phyloP scores from a whole-genome alignment of 495 filamentous ascomycete genomes.

The Gamarada debralockiae region DNA sequence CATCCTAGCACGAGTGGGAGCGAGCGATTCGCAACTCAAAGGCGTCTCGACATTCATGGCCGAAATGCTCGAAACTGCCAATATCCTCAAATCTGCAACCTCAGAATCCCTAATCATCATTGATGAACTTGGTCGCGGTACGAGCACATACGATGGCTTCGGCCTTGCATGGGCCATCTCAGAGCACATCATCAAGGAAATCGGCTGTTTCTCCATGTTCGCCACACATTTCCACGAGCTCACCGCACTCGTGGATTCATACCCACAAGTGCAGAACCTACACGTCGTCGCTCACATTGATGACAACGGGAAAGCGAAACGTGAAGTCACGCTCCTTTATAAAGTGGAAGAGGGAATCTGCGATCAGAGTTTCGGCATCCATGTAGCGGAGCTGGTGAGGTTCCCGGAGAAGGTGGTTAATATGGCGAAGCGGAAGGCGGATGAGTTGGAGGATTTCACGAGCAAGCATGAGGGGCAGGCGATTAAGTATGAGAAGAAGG shows the following conservation, averaged over 20 bases:
- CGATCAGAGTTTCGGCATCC: conserved; percentile 97
- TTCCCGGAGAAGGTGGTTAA: conserved; percentile 97
- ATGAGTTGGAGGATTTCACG: conserved; percentile 96
- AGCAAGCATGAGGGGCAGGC: conserved; percentile 57
- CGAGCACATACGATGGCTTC: conserved; percentile 98
- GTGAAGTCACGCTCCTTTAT: conserved; percentile 94
- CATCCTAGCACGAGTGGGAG: conserved; percentile 94
- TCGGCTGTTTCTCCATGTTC: conserved; percentile 89
- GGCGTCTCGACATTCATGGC: conserved; percentile 99
- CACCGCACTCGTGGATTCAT: conserved; percentile 80
- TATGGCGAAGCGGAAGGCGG: conserved; percentile 97
- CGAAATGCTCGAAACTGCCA: conserved; percentile 98
- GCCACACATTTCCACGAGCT: conserved; percentile 99
- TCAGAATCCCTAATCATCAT: conserved; percentile 95
- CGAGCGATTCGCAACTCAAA: conserved; percentile 93
- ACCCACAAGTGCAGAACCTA: conserved; percentile 84
- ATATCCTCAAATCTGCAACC: conserved; percentile 96
- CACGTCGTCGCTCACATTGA: conserved; percentile 96
- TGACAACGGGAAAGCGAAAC: conserved; percentile 40
- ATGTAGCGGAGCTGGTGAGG: conserved; percentile 95
- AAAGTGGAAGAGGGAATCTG: conserved; percentile 93
- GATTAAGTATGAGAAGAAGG: conserved; percentile 62
- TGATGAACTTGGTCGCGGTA: conserved; percentile 96
- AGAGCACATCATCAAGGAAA: conserved; percentile 94
- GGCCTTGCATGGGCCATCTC: conserved; percentile 98